These are phyloP conservation scores for Stygiomarasmius scandens DNA, from an alignment of 1,284 basidiomycete species.

Conservation along the genomic window DNA sequence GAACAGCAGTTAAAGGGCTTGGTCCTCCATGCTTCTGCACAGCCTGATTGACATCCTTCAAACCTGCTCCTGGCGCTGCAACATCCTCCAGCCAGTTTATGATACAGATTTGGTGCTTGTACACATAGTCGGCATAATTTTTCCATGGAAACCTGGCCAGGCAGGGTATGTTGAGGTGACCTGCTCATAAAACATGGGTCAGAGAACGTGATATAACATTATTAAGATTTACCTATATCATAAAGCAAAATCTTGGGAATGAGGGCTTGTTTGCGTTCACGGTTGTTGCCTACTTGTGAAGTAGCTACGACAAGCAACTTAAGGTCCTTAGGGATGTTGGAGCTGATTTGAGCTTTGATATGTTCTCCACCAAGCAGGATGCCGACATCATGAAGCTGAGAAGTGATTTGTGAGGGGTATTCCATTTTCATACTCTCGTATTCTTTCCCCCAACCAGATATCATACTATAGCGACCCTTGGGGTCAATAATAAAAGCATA, in stretches of 20 bases:
- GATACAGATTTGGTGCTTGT: not conserved
- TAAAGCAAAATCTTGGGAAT: not conserved
- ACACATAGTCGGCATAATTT: not conserved
- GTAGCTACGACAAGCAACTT: not conserved
- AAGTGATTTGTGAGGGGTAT: not conserved
- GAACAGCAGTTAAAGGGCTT: not conserved
- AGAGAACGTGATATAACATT: not conserved
- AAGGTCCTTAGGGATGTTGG: not conserved
- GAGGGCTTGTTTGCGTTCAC: not conserved
- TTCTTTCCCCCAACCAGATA: not conserved
- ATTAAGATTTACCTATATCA: not conserved
- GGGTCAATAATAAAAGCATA: too few relatives aligned
- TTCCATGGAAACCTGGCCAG: not conserved
- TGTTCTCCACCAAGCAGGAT: not conserved
- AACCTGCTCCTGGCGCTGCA: not conserved
- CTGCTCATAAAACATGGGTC: not conserved
- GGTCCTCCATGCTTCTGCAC: not conserved
- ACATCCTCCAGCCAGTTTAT: not conserved
- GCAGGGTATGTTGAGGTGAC: not conserved
- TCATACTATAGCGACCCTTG: too few relatives aligned
- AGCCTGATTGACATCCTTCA: not conserved
- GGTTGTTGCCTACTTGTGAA: not conserved
- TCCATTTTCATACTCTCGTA: not conserved
- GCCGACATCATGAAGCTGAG: not conserved
- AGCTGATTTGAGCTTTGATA: not conserved